A percentile compares a stretch with the other conserved stretches of the same genome.
Evolutionary conservation across 441 rosid genomes (phyloP).

Genomic region (Populus hybrid): DNA sequence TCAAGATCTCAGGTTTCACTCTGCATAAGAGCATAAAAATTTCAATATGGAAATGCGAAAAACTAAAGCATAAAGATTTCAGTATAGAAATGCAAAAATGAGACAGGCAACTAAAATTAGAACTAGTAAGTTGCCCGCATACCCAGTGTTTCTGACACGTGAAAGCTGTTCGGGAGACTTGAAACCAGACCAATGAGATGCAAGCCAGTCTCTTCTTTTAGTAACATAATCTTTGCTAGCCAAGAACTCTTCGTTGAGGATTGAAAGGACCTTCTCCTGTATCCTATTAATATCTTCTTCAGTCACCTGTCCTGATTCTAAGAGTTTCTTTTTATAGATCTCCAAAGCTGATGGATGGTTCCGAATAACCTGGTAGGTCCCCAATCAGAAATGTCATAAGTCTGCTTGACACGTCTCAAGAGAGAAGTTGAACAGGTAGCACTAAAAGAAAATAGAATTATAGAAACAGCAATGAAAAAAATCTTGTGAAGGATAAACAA

Average conservation of each 20-base stretch:
- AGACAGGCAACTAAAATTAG: slow-evolving; percentile 1
- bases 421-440: background rate
- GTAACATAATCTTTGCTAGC: slow-evolving; percentile 88
- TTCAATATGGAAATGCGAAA: slow-evolving; percentile 6
- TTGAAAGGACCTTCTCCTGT: slow-evolving; percentile 65
- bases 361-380: slow-evolving; percentile 58
- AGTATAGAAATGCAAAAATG: background rate
- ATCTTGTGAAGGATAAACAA: background rate
- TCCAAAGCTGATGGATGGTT: slow-evolving; percentile 84
- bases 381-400: slow-evolving; percentile 15
- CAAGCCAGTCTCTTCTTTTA: slow-evolving; percentile 89
- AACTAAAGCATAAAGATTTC: slow-evolving; percentile 15
- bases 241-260: slow-evolving; percentile 81
- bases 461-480: slow-evolving; percentile 3
- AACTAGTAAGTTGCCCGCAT: slow-evolving; percentile 11
- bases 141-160: slow-evolving; percentile 95
- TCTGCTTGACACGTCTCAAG: slow-evolving; percentile 1
- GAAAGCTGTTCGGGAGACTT: slow-evolving; percentile 98
- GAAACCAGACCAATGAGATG: slow-evolving; percentile 94
- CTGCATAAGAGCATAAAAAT: slow-evolving; percentile 39
- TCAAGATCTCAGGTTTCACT: slow-evolving; percentile 93
- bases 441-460: background rate
- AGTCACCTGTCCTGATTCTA: slow-evolving; percentile 39
- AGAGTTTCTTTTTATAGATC: slow-evolving; percentile 45
- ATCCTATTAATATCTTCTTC: slow-evolving; percentile 64